Evolutionary conservation across 257 asterid genomes (phyloP).

Genomic region (Salvia splendens): DNA sequence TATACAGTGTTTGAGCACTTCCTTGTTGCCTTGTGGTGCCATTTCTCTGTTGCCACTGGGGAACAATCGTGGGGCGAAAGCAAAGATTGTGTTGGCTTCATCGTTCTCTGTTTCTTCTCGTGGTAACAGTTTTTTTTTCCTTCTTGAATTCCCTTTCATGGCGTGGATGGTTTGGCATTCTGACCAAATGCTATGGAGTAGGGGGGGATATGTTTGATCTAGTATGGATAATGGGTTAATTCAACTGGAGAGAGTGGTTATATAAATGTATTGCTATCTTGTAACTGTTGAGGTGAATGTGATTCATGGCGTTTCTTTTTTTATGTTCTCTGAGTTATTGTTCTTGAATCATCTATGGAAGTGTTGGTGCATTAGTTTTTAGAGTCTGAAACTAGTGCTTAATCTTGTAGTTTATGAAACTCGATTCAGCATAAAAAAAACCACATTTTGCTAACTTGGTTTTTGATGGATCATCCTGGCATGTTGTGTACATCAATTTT

Average conservation of each 20-base stretch:
- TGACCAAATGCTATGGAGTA: conserved; percentile 1
- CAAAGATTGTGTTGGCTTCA: conserved; percentile 46
- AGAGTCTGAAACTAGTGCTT: conserved; percentile 18
- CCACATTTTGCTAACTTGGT: conserved; percentile 22
- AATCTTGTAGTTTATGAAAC: conserved; percentile 28
- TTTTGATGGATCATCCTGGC: conserved; percentile 51
- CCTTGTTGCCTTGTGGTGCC: not conserved
- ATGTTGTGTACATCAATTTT: conserved; percentile 63
- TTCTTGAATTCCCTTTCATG: conserved; percentile 14
- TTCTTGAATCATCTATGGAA: conserved; percentile 11
- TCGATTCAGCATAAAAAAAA: not conserved
- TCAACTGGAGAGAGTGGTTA: not conserved
- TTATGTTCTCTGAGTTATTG: not conserved
- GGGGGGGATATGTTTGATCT: conserved; percentile 1
- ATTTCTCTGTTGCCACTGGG: not conserved
- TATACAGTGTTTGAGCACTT: not conserved
- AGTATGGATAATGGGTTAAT: not conserved
- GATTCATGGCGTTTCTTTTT: not conserved
- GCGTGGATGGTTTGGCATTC: conserved; percentile 19
- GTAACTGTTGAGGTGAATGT: not conserved
- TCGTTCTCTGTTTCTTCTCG: conserved; percentile 60
- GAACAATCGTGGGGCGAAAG: not conserved
- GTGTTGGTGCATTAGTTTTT: conserved; percentile 8
- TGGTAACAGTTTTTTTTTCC: conserved; percentile 28
- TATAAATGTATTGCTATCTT: not conserved